Evolutionary conservation across 805 yeast genomes (phyloP), one percentile per base, ranked within the genome.

Genomic region (Lipomyces oligophaga): DNA sequence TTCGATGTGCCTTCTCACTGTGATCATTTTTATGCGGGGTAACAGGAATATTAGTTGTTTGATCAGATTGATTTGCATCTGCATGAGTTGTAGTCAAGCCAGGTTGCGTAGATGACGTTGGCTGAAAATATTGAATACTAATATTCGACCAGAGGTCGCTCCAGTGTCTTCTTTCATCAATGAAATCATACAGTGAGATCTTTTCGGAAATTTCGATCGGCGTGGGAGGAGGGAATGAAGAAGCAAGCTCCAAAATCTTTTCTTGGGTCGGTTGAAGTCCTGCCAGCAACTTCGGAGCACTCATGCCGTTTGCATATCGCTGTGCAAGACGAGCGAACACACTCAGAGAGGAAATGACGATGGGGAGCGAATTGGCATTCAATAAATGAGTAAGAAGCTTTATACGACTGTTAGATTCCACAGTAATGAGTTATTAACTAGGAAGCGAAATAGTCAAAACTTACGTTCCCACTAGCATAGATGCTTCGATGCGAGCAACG

Each of bases 401-500:
- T 15, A 3, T 28, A 30, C n/a, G n/a, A n/a, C n/a, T 13, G 41
- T 24, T 31, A 20, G 32, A 10, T 24, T 5, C 4, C n/a, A 4
- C 7, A 27, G 5, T 18, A 31, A 8, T 19, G 20, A 13, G 34
- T 10, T 18, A 3, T 20, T 10, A 8, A 19, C 15, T 6, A 32
- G 20, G 27, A 8, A 18, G 13, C 21, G 16, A 5, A 19, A 19
- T 18, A 21, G 19, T 19, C 28, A 18, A 19, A 19, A 18, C 19
- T 20, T 45, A 45, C 54, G 39, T 45, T 11, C 31, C 49, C 45
- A 26, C 55, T 49, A 5, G 56, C 69, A 62, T 85, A 88, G 20
- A 85, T 71, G 41, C 76, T 74, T 51, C 85, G 73, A 58, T 81
- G 80, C 24, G 79, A 71, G 43, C 93, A 82, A 57, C 83, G 78